Evolutionary conservation across 805 yeast species (phyloP).

Genomic region (Debaryomyces prosopidis): DNA sequence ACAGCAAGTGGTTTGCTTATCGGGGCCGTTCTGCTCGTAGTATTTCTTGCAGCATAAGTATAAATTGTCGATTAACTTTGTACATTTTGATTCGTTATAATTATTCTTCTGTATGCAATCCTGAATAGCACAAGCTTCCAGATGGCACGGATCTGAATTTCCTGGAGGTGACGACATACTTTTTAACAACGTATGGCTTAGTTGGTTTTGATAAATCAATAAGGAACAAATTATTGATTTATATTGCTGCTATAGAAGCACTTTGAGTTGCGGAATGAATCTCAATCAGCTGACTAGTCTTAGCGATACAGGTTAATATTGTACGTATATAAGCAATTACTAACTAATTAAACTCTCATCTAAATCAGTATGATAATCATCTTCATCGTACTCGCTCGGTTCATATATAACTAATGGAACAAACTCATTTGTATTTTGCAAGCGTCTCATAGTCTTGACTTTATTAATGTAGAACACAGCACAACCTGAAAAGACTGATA

Average conservation of each 20-base stretch:
- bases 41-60: slow-evolving; percentile 74
- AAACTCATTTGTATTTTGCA: slow-evolving; percentile 32
- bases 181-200: no score
- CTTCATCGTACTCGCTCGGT: slow-evolving; percentile 54
- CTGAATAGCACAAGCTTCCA: slow-evolving; percentile 82
- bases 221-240: no score
- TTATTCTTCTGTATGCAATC: slow-evolving; percentile 64
- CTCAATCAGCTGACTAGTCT: slow-evolving; percentile 3
- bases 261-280: not conserved
- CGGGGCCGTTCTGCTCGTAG: slow-evolving; percentile 60
- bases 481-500: slow-evolving; percentile 57
- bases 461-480: slow-evolving; percentile 53
- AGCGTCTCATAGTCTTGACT: slow-evolving; percentile 16
- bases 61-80: slow-evolving; percentile 63
- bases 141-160: slow-evolving; percentile 57
- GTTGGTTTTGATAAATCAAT: no score
- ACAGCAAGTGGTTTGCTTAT: slow-evolving; percentile 71
- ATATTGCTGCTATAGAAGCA: no score
- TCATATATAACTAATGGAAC: slow-evolving; percentile 43
- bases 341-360: slow-evolving; percentile 30
- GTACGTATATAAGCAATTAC: not conserved
- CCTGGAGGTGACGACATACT: not conserved
- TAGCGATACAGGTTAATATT: not conserved
- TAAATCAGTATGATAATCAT: slow-evolving; percentile 57
- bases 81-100: slow-evolving; percentile 76